Evolutionary conservation across 2,329 filamentous ascomycete species (phyloP), one percentile per base, ranked within the genome.

Genomic region (Delphinella strobiligena): DNA sequence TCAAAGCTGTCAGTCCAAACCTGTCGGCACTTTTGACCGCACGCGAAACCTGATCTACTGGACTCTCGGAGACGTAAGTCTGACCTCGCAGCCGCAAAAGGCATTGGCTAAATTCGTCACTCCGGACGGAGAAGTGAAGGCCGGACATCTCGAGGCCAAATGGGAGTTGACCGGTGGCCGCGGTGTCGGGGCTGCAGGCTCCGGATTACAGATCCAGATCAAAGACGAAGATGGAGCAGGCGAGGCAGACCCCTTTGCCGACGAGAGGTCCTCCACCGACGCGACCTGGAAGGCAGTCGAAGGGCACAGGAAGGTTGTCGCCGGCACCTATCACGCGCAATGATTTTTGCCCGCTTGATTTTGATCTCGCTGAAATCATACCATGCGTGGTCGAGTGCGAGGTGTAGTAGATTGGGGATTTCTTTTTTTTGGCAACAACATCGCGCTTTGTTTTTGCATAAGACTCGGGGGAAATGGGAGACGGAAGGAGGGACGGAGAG

Each of bases 101-200:
- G 75, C 95, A 42, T 78, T 94, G 5, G 91, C 86, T 43, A 76
- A 87, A 3, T 82, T 98, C 50, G 66, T 80, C 17, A 84, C 83
- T 0, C 29, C 34, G 5, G 80, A 88, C 24, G 75, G 75, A 17
- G 69, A 75, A 37, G 76, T 83, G 0, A 77, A 75, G 46, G 75
- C 82, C 4, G 86, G 87, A 0, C 78, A 75, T 39, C 72, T 93
- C 7, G 89, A 98, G 58, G 84, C 84, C 1, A 71, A 80, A 41
- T 95, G 88, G 78, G 87, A 94, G 56, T 64, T 81, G 16, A 16
- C 24, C 7, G 57, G 54, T 34, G 71, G 66, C 2, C 66, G 72
- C 30, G 61, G 72, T 22, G 61, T 63, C 12, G 47, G 55, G 5
- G 61, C 52, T 3, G 50, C 73, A 1, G 74, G 73, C 1, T 81